A percentile compares a stretch with the other conserved stretches of the same genome.
Conservation (phyloP, 352 stramenopile species). For the Sclerospora graminicola region DNA sequence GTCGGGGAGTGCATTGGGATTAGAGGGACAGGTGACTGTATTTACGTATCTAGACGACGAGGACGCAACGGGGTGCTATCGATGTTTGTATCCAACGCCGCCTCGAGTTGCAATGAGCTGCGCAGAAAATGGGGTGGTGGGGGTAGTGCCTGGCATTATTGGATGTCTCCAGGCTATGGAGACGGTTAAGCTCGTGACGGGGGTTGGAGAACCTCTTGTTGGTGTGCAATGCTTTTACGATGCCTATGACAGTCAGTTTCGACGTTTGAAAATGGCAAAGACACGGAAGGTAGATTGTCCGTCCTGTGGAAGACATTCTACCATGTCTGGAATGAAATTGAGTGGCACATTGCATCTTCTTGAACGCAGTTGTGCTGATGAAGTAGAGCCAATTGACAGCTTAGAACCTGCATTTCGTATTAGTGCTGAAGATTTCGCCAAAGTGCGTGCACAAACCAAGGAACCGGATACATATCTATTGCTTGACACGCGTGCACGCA, state of each 20-base stretch:
- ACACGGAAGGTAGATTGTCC: slow-evolving; percentile 31
- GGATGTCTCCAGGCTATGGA: slow-evolving; percentile 92
- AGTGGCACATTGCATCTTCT: slow-evolving; percentile 8
- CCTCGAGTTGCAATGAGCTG: slow-evolving; percentile 75
- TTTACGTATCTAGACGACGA: slow-evolving; percentile 75
- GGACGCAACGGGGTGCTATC: slow-evolving; percentile 82
- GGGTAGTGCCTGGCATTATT: slow-evolving; percentile 91
- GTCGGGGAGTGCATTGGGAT: slow-evolving; percentile 91
- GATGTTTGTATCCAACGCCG: slow-evolving; percentile 93
- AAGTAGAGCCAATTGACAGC: neutral
- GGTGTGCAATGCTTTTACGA: slow-evolving; percentile 74
- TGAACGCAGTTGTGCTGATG: slow-evolving; percentile 9
- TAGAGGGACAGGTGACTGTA: slow-evolving; percentile 95
- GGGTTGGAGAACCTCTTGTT: slow-evolving; percentile 40
- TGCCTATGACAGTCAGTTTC: slow-evolving; percentile 61
- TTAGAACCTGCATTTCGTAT: slow-evolving; percentile 26
- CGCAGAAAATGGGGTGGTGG: slow-evolving; percentile 93
- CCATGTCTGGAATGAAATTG: neutral
- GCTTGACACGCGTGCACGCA: slow-evolving; percentile 41
- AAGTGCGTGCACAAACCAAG: slow-evolving; percentile 12
- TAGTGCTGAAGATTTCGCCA: slow-evolving; percentile 26
- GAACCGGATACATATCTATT: slow-evolving; percentile 24
- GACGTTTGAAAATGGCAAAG: slow-evolving; percentile 43
- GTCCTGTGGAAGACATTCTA: slow-evolving; percentile 13
- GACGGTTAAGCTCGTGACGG: slow-evolving; percentile 85